Conservation (phyloP, 1,139 yeast genomes). For the Saccharomycopsis phalli region DNA sequence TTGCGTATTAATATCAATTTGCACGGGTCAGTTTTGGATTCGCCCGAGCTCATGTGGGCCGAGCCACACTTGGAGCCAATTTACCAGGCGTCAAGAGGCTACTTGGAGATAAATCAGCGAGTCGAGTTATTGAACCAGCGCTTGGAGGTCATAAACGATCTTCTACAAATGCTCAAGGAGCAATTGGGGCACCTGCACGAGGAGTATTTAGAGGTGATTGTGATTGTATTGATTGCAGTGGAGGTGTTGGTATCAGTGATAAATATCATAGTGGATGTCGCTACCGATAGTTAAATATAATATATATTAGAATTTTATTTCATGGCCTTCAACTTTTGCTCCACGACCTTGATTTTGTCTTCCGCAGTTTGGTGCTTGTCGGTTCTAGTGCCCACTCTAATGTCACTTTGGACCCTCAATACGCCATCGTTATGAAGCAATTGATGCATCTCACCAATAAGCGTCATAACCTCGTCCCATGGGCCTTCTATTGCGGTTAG, state of each 20-base stretch:
- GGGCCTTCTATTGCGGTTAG: constrained; percentile 48
- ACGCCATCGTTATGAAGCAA: constrained; percentile 60
- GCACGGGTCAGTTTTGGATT: constrained; percentile 83
- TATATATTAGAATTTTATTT: too few species aligned
- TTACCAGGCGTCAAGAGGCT: constrained; percentile 83
- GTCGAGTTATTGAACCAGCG: constrained; percentile 85
- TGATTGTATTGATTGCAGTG: constrained; percentile 84
- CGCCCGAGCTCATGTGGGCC: constrained; percentile 96
- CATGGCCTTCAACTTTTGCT: constrained; percentile 14
- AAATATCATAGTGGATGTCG: constrained; percentile 44
- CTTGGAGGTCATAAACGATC: constrained; percentile 84
- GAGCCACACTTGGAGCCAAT: constrained; percentile 94
- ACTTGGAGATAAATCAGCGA: constrained; percentile 87
- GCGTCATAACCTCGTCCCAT: constrained; percentile 78
- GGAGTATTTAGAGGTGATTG: constrained; percentile 87
- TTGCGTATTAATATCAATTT: constrained; percentile 87
- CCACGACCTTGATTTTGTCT: constrained; percentile 55
- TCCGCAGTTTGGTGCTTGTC: constrained; percentile 60
- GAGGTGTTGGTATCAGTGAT: constrained; percentile 84
- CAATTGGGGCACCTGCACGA: constrained; percentile 90
- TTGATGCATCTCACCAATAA: constrained; percentile 75
- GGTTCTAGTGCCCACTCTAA: constrained; percentile 70
- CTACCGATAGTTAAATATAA: background rate
- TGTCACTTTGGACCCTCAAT: constrained; percentile 73
- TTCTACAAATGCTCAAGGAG: constrained; percentile 91